Evolutionary conservation across 1,284 basidiomycete species (phyloP), one percentile per base, ranked within the genome.

Genomic region (Leccinum insolens): DNA sequence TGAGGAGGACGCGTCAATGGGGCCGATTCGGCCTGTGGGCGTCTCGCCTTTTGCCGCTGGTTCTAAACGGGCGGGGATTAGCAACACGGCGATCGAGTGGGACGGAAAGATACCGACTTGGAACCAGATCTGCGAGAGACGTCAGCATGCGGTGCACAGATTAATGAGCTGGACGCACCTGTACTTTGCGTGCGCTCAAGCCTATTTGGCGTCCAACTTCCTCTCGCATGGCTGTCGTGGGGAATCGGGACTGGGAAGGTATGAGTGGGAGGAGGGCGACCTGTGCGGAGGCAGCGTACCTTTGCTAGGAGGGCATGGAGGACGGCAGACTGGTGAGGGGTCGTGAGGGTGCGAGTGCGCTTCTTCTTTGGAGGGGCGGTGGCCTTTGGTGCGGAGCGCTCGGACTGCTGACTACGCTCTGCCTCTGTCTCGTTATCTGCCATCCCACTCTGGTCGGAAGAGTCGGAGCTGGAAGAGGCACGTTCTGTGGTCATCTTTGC

Each of bases 191-290:
- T 62, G 93, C 92, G 76, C 91, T 94, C 73, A 95, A 81, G 31
- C 92, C 93, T 69, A 95, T 94, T 39, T 91, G 85, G 49, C 90
- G 86, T 11, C 93, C 93, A 41, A 95, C 91, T 72, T 94, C 90
- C 79, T 95, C 93, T 64, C 93, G 86, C 85, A 92, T 88, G 20
- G 91, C 89, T 3, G 93, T 94, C 4, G 92, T 92, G 3, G 93
- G 93, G 78, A 95, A 95, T 41, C 92, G 90, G 62, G 93, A 94
- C 93, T 95, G 14, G 61, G 63, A 68, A 44, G 63, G 61, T 44
- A 34, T 59, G 65, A 64, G 57, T 17, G 44, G n/a, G 39, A 22
- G 49, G 62, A 46, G 64, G 6, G 17, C 39, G 63, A 6, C 3
- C 31, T 5, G 66, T 2, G 66, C 62, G 55, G 41, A 65, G 62